Evolutionary conservation across 306 rosid genomes (phyloP), one percentile per base, ranked within the genome.

Genomic region (Citrullus amarus): DNA sequence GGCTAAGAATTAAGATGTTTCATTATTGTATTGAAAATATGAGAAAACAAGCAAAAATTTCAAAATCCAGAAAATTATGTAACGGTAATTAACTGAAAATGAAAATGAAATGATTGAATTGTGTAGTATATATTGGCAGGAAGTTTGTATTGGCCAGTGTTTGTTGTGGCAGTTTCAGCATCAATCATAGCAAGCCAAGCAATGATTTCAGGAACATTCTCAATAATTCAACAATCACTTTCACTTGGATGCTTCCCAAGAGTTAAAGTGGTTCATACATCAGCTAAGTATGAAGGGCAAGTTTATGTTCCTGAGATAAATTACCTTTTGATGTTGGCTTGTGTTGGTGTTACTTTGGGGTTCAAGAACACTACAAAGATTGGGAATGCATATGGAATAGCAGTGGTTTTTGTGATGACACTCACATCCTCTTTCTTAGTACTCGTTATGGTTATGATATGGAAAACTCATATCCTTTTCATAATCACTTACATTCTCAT

Each of bases 381-480:
- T 16, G 79, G 79, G 63, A 80, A 74, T 72, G 83, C 83, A 18
- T 73, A 59, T 36, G 79, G 88, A 28, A 74, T 85, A 0, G 86
- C 88, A 5, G 84, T 82, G 67, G 81, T 82, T 12, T 73, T 58
- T 10, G 88, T 80, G 6, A 82, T 83, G 84, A 11, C 62, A 3
- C 65, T 86, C 34, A 82, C 84, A 9, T 78, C 88, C 1, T 54
- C 60, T 9, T 41, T 86, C 25, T 20, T 86, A 0, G 63, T 76
- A 2, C 16, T 86, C 14, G 60, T 86, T 59, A 82, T 86, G 86
- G 11, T 82, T 3, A 77, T 86, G 79, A 80, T 78, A 48, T 78
- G 86, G 88, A 75, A 86, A 79, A 86, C 79, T 2, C 61, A 73
- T 79, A 50, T 80, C 5, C 9, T 80, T 55, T 60, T 68, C 18